Percentiles rank a stretch among this genome's conserved stretches.
Evolutionary conservation across 2,329 filamentous ascomycete genomes (phyloP).

Genomic region (Colletotrichum musicola): DNA sequence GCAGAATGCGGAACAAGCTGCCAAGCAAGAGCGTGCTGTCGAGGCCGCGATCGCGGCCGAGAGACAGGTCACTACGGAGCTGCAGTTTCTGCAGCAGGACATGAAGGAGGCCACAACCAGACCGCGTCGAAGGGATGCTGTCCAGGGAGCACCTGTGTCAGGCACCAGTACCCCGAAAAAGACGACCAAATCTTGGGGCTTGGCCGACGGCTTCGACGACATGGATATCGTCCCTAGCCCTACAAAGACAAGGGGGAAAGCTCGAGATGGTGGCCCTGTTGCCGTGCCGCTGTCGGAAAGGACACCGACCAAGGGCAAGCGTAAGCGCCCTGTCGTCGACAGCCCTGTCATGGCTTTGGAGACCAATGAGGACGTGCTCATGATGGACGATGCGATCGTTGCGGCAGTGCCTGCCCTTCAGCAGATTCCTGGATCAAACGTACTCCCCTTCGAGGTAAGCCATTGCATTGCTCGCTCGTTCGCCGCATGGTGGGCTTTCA

Average conservation of each 20-base stretch:
- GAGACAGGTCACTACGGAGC: slow-evolving; percentile 75
- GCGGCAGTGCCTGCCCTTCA: not conserved
- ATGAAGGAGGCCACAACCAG: slow-evolving; percentile 69
- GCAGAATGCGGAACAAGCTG: slow-evolving; percentile 72
- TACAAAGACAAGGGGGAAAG: slow-evolving; percentile 60
- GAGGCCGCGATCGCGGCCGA: slow-evolving; percentile 75
- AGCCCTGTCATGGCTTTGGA: slow-evolving; percentile 76
- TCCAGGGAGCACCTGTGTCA: slow-evolving; percentile 41
- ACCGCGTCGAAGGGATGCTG: slow-evolving; percentile 60
- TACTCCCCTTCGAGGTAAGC: slow-evolving; percentile 60
- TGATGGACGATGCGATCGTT: slow-evolving; percentile 46
- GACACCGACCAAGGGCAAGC: slow-evolving; percentile 76
- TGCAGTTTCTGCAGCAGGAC: slow-evolving; percentile 80
- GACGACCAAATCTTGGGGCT: slow-evolving; percentile 64
- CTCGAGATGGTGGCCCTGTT: slow-evolving; percentile 57
- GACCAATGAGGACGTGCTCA: slow-evolving; percentile 57
- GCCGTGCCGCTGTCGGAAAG: slow-evolving; percentile 62
- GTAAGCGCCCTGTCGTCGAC: slow-evolving; percentile 75
- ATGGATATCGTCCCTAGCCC: slow-evolving; percentile 68
- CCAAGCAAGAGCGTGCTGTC: slow-evolving; percentile 72
- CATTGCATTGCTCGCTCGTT: not conserved
- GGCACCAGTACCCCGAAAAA: slow-evolving; percentile 70
- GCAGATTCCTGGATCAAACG: slow-evolving; percentile 23
- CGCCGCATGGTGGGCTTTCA: not conserved
- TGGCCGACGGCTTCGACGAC: slow-evolving; percentile 84